Evolutionary conservation across 441 rosid genomes (phyloP).

Genomic region (Rhodomyrtus psidioides): DNA sequence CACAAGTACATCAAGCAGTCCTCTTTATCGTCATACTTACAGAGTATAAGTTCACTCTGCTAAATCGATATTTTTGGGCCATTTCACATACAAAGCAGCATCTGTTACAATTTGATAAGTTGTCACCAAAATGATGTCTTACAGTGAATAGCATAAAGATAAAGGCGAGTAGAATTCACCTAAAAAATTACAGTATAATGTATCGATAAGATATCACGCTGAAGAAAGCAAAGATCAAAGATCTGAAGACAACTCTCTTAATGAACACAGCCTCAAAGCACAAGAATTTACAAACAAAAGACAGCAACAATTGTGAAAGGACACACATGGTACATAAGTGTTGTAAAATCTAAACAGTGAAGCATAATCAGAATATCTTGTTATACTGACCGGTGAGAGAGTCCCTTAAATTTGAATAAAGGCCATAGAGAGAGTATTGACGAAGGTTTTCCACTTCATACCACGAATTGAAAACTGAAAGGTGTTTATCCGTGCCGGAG

Average conservation of each 20-base stretch:
- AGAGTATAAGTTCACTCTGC: background rate
- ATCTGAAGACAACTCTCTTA: background rate
- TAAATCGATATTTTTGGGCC: background rate
- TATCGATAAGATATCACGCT: background rate
- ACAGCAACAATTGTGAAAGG: background rate
- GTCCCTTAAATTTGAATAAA: conserved; percentile 66
- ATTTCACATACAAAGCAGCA: background rate
- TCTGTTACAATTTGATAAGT: background rate
- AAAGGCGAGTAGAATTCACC: background rate
- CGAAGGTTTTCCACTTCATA: conserved; percentile 84
- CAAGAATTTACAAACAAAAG: background rate
- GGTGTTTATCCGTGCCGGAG: conserved; percentile 94
- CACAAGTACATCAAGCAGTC: background rate
- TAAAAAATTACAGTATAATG: background rate
- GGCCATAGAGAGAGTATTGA: conserved; percentile 83
- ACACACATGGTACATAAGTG: background rate
- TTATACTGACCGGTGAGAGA: conserved; percentile 62
- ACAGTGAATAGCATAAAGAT: background rate
- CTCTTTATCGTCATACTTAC: background rate
- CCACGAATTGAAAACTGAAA: conserved; percentile 80
- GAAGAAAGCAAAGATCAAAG: background rate
- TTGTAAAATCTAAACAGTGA: conserved; percentile 2
- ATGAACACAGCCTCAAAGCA: background rate
- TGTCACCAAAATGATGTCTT: background rate
- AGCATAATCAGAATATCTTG: conserved; percentile 46